A percentile compares a stretch with the other conserved stretches of the same genome.
Conservation (phyloP, 345 rosid species). For the Chamaenerion angustifolium region DNA sequence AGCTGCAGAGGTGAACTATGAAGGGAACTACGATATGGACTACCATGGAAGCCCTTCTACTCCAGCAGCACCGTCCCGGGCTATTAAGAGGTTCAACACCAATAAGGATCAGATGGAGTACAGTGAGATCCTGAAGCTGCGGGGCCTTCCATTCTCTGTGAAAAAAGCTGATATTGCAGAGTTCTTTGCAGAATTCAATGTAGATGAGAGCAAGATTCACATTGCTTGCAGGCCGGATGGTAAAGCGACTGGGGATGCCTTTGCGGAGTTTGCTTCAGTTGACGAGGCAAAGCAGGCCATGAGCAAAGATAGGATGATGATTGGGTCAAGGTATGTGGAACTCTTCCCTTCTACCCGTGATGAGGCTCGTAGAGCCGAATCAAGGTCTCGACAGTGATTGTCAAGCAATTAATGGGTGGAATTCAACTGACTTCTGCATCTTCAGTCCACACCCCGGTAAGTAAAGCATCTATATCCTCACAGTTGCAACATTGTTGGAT, state of each 20-base stretch:
- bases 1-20: constrained; percentile 69
- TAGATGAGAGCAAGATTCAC: constrained; percentile 51
- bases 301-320: constrained; percentile 82
- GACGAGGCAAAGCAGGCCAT: constrained; percentile 83
- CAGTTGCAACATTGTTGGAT: no score
- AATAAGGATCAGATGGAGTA: constrained; percentile 65
- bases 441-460: no score
- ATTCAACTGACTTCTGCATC: not conserved
- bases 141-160: constrained; percentile 81
- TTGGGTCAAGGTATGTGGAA: constrained; percentile 80
- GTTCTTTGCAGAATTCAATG: constrained; percentile 50
- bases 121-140: constrained; percentile 74
- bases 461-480: no score
- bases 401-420: not conserved
- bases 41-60: constrained; percentile 48
- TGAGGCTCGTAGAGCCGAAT: constrained; percentile 76
- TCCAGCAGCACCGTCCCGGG: constrained; percentile 50
- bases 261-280: constrained; percentile 56
- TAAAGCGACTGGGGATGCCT: constrained; percentile 90
- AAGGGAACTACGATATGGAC: constrained; percentile 60
- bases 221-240: constrained; percentile 89
- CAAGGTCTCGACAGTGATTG: constrained; percentile 77
- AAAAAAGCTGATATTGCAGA: constrained; percentile 51
- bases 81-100: constrained; percentile 34
- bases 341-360: constrained; percentile 71